Evolutionary conservation across 208 protist species (phyloP), one percentile per base, ranked within the genome.

Genomic region (Trypanosoma rangeli): DNA sequence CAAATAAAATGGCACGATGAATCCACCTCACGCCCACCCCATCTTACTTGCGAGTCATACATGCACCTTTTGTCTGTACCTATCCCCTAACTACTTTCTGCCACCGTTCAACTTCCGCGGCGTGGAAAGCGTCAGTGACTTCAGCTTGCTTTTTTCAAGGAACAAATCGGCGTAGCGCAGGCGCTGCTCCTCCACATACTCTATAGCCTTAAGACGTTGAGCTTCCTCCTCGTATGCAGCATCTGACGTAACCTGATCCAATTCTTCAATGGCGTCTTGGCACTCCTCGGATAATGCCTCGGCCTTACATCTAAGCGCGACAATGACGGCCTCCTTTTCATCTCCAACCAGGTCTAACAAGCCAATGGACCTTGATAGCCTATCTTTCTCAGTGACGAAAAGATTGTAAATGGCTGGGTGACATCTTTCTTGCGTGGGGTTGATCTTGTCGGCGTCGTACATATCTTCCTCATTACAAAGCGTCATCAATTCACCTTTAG

Each of bases 351-450:
- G 88, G 63, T 89, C 86, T 26, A 93, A 74, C 28, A 88, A 75
- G 61, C 85, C 89, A 15, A 95, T 84, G 52, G 74, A 83, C 55
- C 82, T 81, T 42, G 83, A 64, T 24, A 81, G 68, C 69, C 74
- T 80, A 76, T 95, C 85, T 65, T 93, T 90, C 55, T 95, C 87
- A 15, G 75, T 82, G 7, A 91, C 78, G 24, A 95, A 79, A 49
- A 95, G 64, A 64, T 93, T 95, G 75, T 95, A 92, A 22, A 95
- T 81, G 20, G 82, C 87, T 42, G 90, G 87, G 70, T 95, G 90
- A 29, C 92, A 80, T 72, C 85, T 87, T 68, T 95, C 90, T 70
- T 95, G 83, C 10, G 90, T 76, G 3, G 90, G 90, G 31, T 93
- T 90, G 57, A 95, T 93, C 39, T 69, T 71, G 60, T 95, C 90